phyloP scores from a whole-genome alignment of 2,329 filamentous ascomycete species.

The Hypoxylon rubiginosum region DNA sequence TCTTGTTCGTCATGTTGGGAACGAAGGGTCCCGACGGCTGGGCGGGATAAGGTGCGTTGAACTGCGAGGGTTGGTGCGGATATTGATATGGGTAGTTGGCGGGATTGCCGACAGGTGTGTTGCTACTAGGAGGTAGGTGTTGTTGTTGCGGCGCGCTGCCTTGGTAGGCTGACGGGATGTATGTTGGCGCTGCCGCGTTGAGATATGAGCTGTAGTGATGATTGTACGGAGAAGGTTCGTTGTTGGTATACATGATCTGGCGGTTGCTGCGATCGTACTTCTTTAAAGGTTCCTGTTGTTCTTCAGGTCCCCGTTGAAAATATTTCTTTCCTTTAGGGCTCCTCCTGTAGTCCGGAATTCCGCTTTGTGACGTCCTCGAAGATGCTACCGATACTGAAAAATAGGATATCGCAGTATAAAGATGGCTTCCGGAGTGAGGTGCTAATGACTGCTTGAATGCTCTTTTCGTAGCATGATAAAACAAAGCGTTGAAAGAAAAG shows the following conservation, averaged over 20 bases:
- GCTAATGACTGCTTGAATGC: neutral
- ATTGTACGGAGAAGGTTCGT: neutral
- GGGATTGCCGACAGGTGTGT: neutral
- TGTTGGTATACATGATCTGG: neutral
- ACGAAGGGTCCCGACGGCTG: neutral
- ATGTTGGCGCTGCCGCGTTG: neutral
- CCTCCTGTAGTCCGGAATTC: neutral
- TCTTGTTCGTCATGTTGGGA: neutral
- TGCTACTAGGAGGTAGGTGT: neutral
- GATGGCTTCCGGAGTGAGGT: neutral
- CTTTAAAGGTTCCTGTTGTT: neutral
- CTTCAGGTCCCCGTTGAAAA: too few relatives aligned
- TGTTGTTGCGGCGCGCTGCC: neutral
- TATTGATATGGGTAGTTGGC: neutral
- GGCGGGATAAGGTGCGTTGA: neutral
- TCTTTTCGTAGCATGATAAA: neutral
- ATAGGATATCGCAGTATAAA: neutral
- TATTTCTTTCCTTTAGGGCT: neutral
- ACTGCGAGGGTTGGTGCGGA: neutral
- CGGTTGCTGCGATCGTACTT: neutral
- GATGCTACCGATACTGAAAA: constrained; percentile 1
- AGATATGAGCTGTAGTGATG: neutral
- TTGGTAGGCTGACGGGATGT: neutral
- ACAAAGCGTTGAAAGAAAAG: neutral
- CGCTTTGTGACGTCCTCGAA: neutral